Conservation (phyloP, 108 stramenopile genomes). For the Nitzschia sp. region DNA sequence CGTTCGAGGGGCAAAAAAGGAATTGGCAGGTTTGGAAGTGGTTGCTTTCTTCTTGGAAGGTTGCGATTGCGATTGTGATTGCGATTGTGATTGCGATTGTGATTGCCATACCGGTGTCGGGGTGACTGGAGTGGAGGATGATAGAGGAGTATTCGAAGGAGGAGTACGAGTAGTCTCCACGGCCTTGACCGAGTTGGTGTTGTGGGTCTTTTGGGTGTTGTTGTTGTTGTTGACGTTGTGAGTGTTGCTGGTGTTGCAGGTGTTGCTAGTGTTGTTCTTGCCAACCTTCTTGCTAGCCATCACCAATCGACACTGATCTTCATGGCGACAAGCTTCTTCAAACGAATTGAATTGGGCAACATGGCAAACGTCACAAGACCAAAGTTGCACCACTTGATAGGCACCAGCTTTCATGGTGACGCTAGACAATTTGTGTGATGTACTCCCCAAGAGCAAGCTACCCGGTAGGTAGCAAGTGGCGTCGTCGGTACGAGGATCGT, state of each 20-base stretch:
- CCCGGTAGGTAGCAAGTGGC: too few relatives aligned
- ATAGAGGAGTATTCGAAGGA: neutral
- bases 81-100: neutral
- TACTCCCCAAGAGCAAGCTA: too few relatives aligned
- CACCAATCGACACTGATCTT: slow-evolving; percentile 39
- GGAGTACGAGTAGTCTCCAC: neutral
- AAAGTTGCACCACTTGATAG: slow-evolving; percentile 19
- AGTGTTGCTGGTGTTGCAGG: neutral
- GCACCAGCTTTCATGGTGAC: too few relatives aligned
- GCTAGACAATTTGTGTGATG: too few relatives aligned
- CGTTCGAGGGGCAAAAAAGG: slow-evolving; percentile 33
- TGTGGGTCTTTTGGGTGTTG: neutral
- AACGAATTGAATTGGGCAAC: slow-evolving; percentile 47
- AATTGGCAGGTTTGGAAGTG: neutral
- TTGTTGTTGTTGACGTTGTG: neutral
- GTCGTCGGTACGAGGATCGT: too few relatives aligned
- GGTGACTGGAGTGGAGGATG: neutral
- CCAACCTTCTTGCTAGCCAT: neutral
- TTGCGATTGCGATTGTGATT: neutral
- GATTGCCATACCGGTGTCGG: neutral
- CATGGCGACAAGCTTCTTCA: slow-evolving; percentile 66
- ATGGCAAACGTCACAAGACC: slow-evolving; percentile 74
- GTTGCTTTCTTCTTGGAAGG: neutral
- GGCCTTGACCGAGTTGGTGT: neutral
- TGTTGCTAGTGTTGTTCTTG: neutral